Conservation (phyloP, 1,284 basidiomycete species). For the Mycosarcoma mackinlayi region DNA sequence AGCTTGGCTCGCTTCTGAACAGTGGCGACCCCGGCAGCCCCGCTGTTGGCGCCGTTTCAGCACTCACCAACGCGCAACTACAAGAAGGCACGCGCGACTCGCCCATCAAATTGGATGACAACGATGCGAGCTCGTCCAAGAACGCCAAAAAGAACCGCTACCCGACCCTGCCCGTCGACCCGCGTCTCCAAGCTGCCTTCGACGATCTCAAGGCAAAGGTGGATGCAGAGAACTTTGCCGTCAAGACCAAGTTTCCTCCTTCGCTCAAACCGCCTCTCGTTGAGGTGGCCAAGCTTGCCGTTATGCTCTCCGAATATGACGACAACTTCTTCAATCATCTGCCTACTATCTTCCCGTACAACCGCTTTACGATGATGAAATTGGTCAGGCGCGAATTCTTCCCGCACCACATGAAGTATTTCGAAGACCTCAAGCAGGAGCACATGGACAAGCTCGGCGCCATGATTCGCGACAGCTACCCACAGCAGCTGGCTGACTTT, state of each 20-base stretch:
- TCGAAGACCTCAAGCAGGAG: conserved; percentile 59
- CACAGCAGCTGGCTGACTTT: conserved; percentile 56
- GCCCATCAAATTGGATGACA: conserved; percentile 73
- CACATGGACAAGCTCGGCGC: conserved; percentile 50
- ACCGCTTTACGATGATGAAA: conserved; percentile 76
- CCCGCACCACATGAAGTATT: conserved; percentile 58
- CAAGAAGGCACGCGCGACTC: conserved; percentile 73
- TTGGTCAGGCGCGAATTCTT: conserved; percentile 66
- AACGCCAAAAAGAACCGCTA: conserved; percentile 54
- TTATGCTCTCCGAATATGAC: conserved; percentile 85
- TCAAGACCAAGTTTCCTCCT: conserved; percentile 88
- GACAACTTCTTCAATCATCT: conserved; percentile 90
- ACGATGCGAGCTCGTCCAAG: conserved; percentile 71
- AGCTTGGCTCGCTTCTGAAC: conserved; percentile 46
- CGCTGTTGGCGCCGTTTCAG: conserved; percentile 19
- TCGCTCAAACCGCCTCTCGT: conserved; percentile 79
- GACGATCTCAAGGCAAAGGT: conserved; percentile 76
- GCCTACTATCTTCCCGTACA: conserved; percentile 89
- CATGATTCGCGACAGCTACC: conserved; percentile 51
- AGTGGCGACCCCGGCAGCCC: conserved; percentile 33
- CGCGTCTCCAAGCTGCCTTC: conserved; percentile 76
- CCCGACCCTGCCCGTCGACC: conserved; percentile 71
- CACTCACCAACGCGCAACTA: conserved; percentile 45
- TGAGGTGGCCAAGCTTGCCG: conserved; percentile 80
- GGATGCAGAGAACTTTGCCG: conserved; percentile 62